A percentile compares a stretch with the other conserved stretches of the same genome.
Conservation (phyloP, 805 yeast species). For the Ogataea polymorpha region DNA sequence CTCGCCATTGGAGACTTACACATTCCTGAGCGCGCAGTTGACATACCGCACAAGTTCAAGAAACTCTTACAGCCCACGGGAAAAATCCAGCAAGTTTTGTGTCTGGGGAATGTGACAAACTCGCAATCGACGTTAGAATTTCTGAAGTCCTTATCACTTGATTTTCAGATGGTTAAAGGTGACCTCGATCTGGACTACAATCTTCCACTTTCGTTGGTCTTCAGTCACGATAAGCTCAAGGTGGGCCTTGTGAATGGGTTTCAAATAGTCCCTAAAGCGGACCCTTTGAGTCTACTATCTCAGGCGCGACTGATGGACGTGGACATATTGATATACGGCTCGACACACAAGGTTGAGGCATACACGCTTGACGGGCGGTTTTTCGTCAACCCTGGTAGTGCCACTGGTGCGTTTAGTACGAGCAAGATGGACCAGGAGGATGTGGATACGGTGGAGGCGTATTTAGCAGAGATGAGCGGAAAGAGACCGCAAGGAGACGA, state of each 20-base stretch:
- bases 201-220: conserved; percentile 62
- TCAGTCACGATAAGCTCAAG: conserved; percentile 65
- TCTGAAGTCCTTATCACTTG: conserved; percentile 65
- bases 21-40: conserved; percentile 82
- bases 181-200: conserved; percentile 61
- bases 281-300: conserved; percentile 77
- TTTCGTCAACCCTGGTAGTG: conserved; percentile 95
- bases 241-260: conserved; percentile 87
- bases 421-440: conserved; percentile 60
- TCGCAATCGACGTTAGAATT: conserved; percentile 62
- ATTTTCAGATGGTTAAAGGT: conserved; percentile 75
- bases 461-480: conserved; percentile 15
- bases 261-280: conserved; percentile 78
- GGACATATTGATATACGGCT: conserved; percentile 89
- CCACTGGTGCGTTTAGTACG: conserved; percentile 83
- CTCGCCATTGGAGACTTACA: conserved; percentile 87
- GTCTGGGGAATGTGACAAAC: conserved; percentile 79
- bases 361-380: conserved; percentile 89
- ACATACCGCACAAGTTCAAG: conserved; percentile 58
- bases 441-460: conserved; percentile 37
- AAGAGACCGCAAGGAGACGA: conserved; percentile 2
- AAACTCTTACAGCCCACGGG: conserved; percentile 74
- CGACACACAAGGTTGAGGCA: conserved; percentile 89
- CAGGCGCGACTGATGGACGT: conserved; percentile 90
- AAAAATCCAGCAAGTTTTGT: conserved; percentile 78